Base-by-base conservation (phyloP, 306 rosid genomes). In the Datisca glomerata region DNA sequence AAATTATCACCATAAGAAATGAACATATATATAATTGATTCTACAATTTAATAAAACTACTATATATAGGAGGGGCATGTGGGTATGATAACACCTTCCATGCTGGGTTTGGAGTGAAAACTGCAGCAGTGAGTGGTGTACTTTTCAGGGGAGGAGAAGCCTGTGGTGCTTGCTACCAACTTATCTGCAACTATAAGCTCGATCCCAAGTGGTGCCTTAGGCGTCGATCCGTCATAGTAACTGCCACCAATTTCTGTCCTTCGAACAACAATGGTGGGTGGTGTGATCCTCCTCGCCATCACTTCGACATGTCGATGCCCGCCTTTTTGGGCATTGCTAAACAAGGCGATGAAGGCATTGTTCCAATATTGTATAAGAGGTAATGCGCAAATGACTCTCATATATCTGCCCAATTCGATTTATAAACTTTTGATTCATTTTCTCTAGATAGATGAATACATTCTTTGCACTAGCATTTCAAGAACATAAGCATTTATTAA, bases 61-160 rank as follows among this genome's bases (percentile, higher is more conserved):
- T n/a, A n/a, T n/a, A n/a, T n/a, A n/a, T n/a, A 80, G 96, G 96
- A 40, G 96, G 96, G 48, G 96, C 93, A 24, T 85, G 96, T 65
- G 93, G 96, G 2, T 85, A 80, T 46, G 96, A 74, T 36, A 59
- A 69, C 25, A 69, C 80, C 0, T 56, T 74, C 41, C 74, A 74
- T n/a, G 80, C 96, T 6, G 89, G 89, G 24, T 85, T 85, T 41
- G 96, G 96, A 43, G 50, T 67, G 22, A 70, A 85, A 69, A 74
- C 93, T 3, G 93, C 89, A 0, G 96, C 93, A 0, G 75, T 85
- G 45, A 80, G 96, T 56, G 56, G 65, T 12, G 45, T 55, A 43
- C 74, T 85, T 8, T 85, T 80, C 54, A 62, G 69, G 45, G 65
- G 72, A 0, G 96, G 96, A 1, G 74, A 74, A 67, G 93, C 58